Evolutionary conservation across 1,284 basidiomycete genomes (phyloP), one percentile per base, ranked within the genome.

Genomic region (Trametes polyzona): DNA sequence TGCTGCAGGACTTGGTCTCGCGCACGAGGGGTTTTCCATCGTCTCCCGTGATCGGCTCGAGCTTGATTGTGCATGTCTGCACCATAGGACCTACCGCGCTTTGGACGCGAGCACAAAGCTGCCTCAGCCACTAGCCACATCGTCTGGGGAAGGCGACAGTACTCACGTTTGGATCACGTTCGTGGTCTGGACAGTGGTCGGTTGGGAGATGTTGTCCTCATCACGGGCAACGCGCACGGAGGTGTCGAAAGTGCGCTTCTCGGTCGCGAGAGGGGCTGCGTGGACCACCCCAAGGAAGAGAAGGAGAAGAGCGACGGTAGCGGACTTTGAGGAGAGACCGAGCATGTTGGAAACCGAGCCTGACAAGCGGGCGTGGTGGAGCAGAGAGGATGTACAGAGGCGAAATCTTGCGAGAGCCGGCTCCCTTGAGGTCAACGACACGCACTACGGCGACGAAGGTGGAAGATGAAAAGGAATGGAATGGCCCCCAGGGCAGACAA

Each of bases 41-140:
- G 2, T 80, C 37, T 47, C 68, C 74, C 4, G 62, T 71, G 14
- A 75, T 68, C 4, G 78, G 87, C 6, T 83, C 86, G 53, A 91
- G 76, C 3, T 81, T 83, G 58, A 88, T 76, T 4, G 78, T 76
- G 68, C 89, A 92, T 5, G 79, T 86, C 74, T 88, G 78, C 44
- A 78, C 81, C 71, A 87, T 77, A 14, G 75, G 71, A 10, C 83
- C 88, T 61, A 76, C 72, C 52, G 66, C 55, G 40, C 76, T 77
- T 59, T 29, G 50, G 24, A 27, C 16, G 44, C 23, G n/a, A 16
- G 19, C 9, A 27, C 37, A 32, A 4, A 12, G 27, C n/a, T n/a
- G n/a, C n/a, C n/a, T 47, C 12, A 44, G 33, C 35, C 16, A 30
- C 51, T 53, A 46, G 40, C 29, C 32, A 27, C 51, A 44, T 40